A percentile compares a stretch with the other conserved stretches of the same genome.
These are phyloP conservation scores for Aspergillus calidoustus DNA, from an alignment of 2,329 filamentous ascomycete genomes.

Conservation along the genomic window DNA sequence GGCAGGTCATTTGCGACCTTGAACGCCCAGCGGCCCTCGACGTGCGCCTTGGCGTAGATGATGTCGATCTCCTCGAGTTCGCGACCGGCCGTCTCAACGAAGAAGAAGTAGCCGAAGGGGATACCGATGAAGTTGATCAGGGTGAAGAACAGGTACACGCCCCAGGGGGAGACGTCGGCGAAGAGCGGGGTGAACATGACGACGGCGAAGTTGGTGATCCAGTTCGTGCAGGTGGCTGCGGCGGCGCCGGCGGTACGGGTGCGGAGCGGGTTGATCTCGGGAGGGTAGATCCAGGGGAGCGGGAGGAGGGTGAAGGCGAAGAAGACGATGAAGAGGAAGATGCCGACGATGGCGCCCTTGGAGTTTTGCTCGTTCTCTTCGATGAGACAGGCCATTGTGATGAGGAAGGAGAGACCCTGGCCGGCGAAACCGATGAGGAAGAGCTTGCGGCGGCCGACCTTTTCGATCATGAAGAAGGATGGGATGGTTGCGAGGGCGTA, in stretches of 20 bases:
- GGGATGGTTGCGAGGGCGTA: conserved; percentile 34
- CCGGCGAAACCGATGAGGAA: conserved; percentile 38
- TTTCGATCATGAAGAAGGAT: conserved; percentile 37
- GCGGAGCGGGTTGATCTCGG: conserved; percentile 58
- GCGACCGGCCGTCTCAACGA: conserved; percentile 52
- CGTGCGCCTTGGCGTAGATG: conserved; percentile 44
- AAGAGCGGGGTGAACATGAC: conserved; percentile 54
- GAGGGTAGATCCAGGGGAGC: conserved; percentile 59
- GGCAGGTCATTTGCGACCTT: conserved; percentile 33
- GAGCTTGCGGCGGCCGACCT: conserved; percentile 47
- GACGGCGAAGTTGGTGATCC: conserved; percentile 58
- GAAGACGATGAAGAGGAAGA: conserved; percentile 70
- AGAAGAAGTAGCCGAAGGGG: conserved; percentile 57
- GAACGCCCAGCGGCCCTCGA: conserved; percentile 39
- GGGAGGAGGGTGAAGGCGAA: conserved; percentile 68
- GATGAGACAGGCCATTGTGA: conserved; percentile 41
- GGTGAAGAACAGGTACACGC: conserved; percentile 48
- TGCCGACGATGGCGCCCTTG: conserved; percentile 55
- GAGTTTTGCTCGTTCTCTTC: conserved; percentile 26
- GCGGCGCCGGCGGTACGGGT: conserved; percentile 58
- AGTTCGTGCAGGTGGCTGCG: conserved; percentile 57
- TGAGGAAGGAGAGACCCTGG: conserved; percentile 40
- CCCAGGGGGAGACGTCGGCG: conserved; percentile 39
- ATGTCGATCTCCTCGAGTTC: conserved; percentile 48
- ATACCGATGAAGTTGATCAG: conserved; percentile 47